Percentiles rank a stretch among this genome's conserved stretches.
phyloP scores from a whole-genome alignment of 352 stramenopile genomes.

The Globisporangium parvum region DNA sequence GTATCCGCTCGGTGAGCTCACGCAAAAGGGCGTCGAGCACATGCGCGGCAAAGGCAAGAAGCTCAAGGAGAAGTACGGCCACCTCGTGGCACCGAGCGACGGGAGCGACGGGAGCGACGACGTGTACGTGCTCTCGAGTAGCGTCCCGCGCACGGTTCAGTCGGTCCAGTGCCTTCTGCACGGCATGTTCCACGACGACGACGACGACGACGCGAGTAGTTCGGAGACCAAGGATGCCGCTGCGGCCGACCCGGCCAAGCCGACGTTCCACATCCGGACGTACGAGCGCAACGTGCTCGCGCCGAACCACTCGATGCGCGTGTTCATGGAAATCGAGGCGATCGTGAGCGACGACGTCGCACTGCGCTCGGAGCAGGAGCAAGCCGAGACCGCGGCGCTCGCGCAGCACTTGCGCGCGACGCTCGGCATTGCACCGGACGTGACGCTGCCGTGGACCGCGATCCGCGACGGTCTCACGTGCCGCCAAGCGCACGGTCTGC shows the following conservation, averaged over 20 bases:
- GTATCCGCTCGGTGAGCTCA: slow-evolving; percentile 56
- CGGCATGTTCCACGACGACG: slow-evolving; percentile 55
- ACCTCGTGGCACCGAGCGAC: slow-evolving; percentile 25
- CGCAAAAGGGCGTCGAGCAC: slow-evolving; percentile 56
- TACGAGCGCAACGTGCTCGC: slow-evolving; percentile 61
- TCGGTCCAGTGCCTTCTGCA: slow-evolving; percentile 70
- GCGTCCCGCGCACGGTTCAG: slow-evolving; percentile 65
- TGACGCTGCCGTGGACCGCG: slow-evolving; percentile 64
- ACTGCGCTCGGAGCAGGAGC: slow-evolving; percentile 16
- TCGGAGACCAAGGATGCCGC: background rate
- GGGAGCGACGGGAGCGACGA: slow-evolving; percentile 29
- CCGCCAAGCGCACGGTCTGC: slow-evolving; percentile 45
- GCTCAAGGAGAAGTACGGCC: slow-evolving; percentile 40
- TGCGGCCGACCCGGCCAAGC: slow-evolving; percentile 4
- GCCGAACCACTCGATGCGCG: slow-evolving; percentile 45
- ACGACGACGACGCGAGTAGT: slow-evolving; percentile 7
- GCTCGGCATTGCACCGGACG: slow-evolving; percentile 38
- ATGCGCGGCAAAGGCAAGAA: slow-evolving; percentile 58
- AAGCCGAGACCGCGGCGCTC: slow-evolving; percentile 29
- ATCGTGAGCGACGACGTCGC: slow-evolving; percentile 57
- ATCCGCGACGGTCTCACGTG: slow-evolving; percentile 68
- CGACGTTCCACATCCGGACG: slow-evolving; percentile 54
- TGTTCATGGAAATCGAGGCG: slow-evolving; percentile 69
- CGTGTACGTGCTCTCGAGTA: slow-evolving; percentile 77
- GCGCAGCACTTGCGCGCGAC: slow-evolving; percentile 27